Evolutionary conservation across 2,329 filamentous ascomycete genomes (phyloP).

Genomic region (Colletotrichum sp.): DNA sequence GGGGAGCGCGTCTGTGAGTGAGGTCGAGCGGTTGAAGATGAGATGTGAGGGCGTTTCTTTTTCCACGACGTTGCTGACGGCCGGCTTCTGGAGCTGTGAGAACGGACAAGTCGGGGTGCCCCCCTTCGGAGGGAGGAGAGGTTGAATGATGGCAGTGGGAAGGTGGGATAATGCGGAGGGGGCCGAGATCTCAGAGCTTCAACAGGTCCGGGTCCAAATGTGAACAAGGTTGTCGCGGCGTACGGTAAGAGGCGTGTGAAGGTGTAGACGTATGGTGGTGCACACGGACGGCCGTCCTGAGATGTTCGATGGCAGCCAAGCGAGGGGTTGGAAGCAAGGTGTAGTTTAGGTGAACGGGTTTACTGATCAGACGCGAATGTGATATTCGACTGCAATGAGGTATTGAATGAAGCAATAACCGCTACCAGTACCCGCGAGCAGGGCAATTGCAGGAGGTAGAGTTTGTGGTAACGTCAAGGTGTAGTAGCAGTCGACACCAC

Average conservation of each 20-base stretch:
- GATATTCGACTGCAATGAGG: neutral
- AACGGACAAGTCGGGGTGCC: slow-evolving; percentile 2
- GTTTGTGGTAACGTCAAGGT: neutral
- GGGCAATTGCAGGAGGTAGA: neutral
- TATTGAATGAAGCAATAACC: neutral
- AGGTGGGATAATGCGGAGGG: neutral
- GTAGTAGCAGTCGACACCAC: neutral
- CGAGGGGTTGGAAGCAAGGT: neutral
- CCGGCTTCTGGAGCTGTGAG: neutral
- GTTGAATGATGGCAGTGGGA: neutral
- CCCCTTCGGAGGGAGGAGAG: neutral
- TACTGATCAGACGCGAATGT: neutral
- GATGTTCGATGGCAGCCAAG: slow-evolving; percentile 1
- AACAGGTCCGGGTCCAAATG: neutral
- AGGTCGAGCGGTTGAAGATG: slow-evolving; percentile 21
- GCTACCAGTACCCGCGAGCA: neutral
- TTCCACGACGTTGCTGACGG: slow-evolving; percentile 12
- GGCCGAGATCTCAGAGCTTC: slow-evolving; percentile 15
- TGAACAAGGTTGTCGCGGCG: slow-evolving; percentile 7
- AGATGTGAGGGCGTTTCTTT: slow-evolving; percentile 21
- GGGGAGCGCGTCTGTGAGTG: slow-evolving; percentile 13
- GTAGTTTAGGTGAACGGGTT: neutral
- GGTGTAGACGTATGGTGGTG: neutral
- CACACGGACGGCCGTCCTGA: neutral
- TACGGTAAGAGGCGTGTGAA: neutral